These are phyloP conservation scores for Trichoderma breve DNA, from an alignment of 2,329 filamentous ascomycete genomes.

Conservation along the genomic window DNA sequence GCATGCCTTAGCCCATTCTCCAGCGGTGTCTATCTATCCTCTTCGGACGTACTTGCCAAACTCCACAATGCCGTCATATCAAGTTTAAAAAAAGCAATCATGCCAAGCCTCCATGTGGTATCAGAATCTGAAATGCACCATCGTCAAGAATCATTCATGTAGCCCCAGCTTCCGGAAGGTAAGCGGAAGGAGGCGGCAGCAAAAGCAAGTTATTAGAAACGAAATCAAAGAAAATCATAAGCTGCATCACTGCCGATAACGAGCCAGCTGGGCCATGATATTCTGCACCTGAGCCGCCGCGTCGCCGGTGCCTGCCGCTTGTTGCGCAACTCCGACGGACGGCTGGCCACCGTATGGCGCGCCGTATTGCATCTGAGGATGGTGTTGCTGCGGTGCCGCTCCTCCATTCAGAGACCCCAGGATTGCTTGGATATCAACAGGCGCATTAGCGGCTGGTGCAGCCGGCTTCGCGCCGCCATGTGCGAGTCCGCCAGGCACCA, in stretches of 20 bases:
- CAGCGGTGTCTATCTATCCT: constrained; percentile 11
- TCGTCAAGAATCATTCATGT: constrained; percentile 14
- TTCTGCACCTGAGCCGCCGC: constrained; percentile 61
- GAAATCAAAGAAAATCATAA: background rate
- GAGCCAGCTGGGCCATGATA: constrained; percentile 71
- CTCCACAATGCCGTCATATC: background rate
- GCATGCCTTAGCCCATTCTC: constrained; percentile 3
- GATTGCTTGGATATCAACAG: constrained; percentile 48
- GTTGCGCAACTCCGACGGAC: constrained; percentile 29
- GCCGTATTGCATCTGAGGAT: constrained; percentile 31
- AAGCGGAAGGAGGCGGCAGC: background rate
- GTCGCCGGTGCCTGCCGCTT: constrained; percentile 30
- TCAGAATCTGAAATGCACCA: constrained; percentile 17
- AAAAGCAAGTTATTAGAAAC: background rate
- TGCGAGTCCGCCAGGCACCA: constrained; percentile 17
- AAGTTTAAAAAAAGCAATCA: constrained; percentile 5
- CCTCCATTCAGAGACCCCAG: constrained; percentile 40
- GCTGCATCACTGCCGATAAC: constrained; percentile 53
- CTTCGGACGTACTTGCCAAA: background rate
- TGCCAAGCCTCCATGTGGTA: constrained; percentile 17
- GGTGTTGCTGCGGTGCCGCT: constrained; percentile 27
- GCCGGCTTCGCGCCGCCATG: constrained; percentile 25
- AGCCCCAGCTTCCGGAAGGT: background rate
- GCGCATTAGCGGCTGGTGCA: constrained; percentile 29
- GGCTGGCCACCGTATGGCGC: constrained; percentile 33